A percentile compares a stretch with the other conserved stretches of the same genome.
Conservation (phyloP, 2,329 filamentous ascomycete species). For the Fusarium longipes region DNA sequence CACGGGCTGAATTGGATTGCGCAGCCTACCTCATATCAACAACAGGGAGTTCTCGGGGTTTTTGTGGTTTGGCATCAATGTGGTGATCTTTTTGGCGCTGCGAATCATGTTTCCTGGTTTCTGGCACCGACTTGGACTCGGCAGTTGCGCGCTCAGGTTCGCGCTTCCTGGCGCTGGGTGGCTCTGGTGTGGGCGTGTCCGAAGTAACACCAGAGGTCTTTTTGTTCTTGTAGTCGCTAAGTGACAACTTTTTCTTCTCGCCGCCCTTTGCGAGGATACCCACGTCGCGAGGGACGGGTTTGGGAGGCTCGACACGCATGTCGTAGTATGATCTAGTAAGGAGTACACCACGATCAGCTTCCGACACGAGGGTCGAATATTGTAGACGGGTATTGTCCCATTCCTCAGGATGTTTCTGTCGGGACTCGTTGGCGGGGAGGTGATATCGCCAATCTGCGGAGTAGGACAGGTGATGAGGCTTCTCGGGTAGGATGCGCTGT, state of each 20-base stretch:
- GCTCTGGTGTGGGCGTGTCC: slow-evolving; percentile 54
- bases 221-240: slow-evolving; percentile 70
- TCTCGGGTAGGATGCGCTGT: slow-evolving; percentile 63
- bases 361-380: slow-evolving; percentile 67
- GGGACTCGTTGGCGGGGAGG: slow-evolving; percentile 54
- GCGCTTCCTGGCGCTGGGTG: slow-evolving; percentile 48
- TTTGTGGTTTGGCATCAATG: slow-evolving; percentile 49
- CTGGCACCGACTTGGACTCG: slow-evolving; percentile 36
- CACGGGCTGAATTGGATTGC: background rate
- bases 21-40: slow-evolving; percentile 49
- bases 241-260: slow-evolving; percentile 67
- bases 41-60: slow-evolving; percentile 44
- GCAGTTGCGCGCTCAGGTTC: slow-evolving; percentile 49
- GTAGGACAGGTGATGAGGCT: slow-evolving; percentile 65
- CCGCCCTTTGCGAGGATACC: slow-evolving; percentile 55
- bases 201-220: slow-evolving; percentile 54
- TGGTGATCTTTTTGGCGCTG: slow-evolving; percentile 42
- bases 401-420: slow-evolving; percentile 57
- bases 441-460: slow-evolving; percentile 61
- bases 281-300: slow-evolving; percentile 53
- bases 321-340: slow-evolving; percentile 68
- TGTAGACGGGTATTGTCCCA: slow-evolving; percentile 63
- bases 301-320: slow-evolving; percentile 64
- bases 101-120: slow-evolving; percentile 43
- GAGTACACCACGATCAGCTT: slow-evolving; percentile 68